Conservation (phyloP, 306 rosid genomes). For the Acmispon strigosus region DNA sequence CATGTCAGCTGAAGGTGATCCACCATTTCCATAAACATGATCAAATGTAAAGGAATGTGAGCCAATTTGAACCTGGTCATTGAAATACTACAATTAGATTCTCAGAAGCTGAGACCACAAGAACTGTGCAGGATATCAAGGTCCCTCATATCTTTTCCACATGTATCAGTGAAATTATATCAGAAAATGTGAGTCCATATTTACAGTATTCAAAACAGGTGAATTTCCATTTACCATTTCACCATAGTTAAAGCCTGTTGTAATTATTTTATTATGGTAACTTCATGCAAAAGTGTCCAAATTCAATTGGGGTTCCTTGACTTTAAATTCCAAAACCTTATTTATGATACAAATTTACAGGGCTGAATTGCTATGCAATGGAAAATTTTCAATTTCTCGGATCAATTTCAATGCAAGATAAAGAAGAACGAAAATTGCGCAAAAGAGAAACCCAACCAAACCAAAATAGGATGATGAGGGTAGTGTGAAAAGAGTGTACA, state of each 20-base stretch:
- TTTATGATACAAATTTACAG: neutral
- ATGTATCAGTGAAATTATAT: neutral
- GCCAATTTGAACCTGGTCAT: slow-evolving; percentile 68
- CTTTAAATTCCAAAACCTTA: slow-evolving; percentile 3
- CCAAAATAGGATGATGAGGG: neutral
- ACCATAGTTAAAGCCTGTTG: neutral
- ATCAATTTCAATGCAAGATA: neutral
- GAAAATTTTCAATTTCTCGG: neutral
- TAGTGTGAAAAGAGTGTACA: slow-evolving; percentile 1
- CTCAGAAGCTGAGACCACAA: no score
- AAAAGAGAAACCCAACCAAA: neutral
- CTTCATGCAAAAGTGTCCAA: neutral
- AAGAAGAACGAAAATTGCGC: neutral
- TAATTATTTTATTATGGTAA: neutral
- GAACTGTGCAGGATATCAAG: neutral
- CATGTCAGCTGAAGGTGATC: slow-evolving; percentile 58
- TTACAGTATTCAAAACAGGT: neutral
- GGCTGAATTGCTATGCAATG: neutral
- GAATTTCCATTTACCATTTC: neutral
- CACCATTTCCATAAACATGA: slow-evolving; percentile 62
- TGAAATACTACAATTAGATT: slow-evolving; percentile 21
- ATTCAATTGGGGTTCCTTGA: neutral
- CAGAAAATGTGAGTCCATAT: neutral
- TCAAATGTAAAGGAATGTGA: slow-evolving; percentile 81
- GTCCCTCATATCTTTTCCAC: neutral